These are phyloP conservation scores for Saturnispora sanitii DNA, from an alignment of 805 yeast species.

Conservation along the genomic window DNA sequence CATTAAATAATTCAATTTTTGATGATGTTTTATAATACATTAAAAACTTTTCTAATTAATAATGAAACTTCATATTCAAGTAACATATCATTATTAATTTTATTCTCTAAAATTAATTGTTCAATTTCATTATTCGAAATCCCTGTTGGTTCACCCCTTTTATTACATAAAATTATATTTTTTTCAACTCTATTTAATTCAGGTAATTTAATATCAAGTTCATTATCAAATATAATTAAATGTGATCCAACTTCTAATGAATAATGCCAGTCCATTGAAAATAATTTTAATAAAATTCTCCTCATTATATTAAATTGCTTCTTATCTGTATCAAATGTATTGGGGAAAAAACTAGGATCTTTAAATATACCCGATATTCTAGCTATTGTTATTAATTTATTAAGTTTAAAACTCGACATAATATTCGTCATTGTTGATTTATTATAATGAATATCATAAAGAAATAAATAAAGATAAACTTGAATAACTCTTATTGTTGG, in stretches of 20 bases:
- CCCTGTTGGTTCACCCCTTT: slow-evolving; percentile 19
- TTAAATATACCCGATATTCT: slow-evolving; percentile 34
- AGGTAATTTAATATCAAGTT: slow-evolving; percentile 40
- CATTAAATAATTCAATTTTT: slow-evolving; percentile 27
- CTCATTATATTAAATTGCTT: slow-evolving; percentile 37
- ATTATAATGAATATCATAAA: slow-evolving; percentile 36
- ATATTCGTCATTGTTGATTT: slow-evolving; percentile 37
- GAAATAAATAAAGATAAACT: slow-evolving; percentile 31
- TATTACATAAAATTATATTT: slow-evolving; percentile 22
- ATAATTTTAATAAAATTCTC: slow-evolving; percentile 37
- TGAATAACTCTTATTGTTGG: slow-evolving; percentile 37
- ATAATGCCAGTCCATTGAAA: slow-evolving; percentile 33
- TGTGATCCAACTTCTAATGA: slow-evolving; percentile 39
- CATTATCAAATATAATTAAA: slow-evolving; percentile 29
- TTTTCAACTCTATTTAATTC: slow-evolving; percentile 12
- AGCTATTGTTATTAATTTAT: slow-evolving; percentile 35
- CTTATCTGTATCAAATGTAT: slow-evolving; percentile 27
- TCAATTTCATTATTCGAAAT: slow-evolving; percentile 17
- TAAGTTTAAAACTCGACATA: slow-evolving; percentile 33
- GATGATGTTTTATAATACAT: slow-evolving; percentile 20
- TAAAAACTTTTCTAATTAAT: slow-evolving; percentile 26
- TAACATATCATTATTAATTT: slow-evolving; percentile 25
- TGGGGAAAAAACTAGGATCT: slow-evolving; percentile 33
- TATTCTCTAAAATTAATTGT: slow-evolving; percentile 20
- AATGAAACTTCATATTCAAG: slow-evolving; percentile 27